These are phyloP conservation scores for Cladophialophora carrionii DNA, from an alignment of 2,329 filamentous ascomycete species.

Conservation along the genomic window DNA sequence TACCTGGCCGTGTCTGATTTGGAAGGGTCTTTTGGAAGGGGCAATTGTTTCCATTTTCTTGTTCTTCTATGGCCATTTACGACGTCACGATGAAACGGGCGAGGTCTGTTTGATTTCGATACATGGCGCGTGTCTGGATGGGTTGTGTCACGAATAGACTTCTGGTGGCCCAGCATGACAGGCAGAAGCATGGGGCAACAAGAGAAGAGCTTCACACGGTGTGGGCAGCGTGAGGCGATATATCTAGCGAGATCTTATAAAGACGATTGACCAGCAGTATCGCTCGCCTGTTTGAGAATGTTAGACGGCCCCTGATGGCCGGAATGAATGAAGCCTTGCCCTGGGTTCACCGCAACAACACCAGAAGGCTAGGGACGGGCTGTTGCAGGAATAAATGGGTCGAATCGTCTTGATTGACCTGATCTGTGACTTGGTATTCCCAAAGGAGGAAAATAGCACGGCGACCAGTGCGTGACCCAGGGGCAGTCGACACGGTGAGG, in stretches of 20 bases:
- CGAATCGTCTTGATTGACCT: background rate
- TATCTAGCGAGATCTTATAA: background rate
- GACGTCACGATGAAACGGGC: constrained; percentile 1
- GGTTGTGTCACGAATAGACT: constrained; percentile 1
- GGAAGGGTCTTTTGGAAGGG: background rate
- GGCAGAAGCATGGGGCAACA: background rate
- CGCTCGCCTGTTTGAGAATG: background rate
- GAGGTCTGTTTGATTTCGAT: background rate
- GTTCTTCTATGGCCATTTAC: constrained; percentile 5
- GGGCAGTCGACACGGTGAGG: background rate
- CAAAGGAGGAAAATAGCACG: background rate
- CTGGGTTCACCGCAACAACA: constrained; percentile 52
- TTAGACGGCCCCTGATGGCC: too few species aligned
- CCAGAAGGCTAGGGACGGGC: constrained; percentile 44
- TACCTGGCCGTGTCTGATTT: background rate
- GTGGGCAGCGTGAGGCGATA: background rate
- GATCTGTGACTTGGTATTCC: background rate
- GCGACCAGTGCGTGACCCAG: background rate
- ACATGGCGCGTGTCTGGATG: background rate
- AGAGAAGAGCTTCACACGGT: background rate
- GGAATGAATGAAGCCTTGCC: constrained; percentile 43
- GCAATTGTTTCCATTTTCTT: background rate
- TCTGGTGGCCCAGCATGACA: background rate
- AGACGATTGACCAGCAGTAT: background rate
- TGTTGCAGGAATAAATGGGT: background rate